Conservation (phyloP, 2,329 filamentous ascomycete genomes). For the Biscogniauxia sp. region DNA sequence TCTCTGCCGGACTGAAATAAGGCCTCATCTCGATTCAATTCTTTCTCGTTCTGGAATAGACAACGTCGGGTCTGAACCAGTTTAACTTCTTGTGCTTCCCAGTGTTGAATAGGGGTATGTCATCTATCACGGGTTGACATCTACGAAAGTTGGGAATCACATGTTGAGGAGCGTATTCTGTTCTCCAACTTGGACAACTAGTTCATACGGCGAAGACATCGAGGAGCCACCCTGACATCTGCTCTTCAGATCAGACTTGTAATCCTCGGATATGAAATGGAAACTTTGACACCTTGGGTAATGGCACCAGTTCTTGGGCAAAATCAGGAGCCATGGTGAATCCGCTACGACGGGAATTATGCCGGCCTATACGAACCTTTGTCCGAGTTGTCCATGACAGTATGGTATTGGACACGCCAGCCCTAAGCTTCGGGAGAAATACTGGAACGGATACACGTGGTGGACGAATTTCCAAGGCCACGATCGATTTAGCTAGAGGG, state of each 20-base stretch:
- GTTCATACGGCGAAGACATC: constrained; percentile 33
- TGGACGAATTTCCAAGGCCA: constrained; percentile 36
- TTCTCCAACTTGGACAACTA: constrained; percentile 39
- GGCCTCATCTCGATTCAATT: neutral
- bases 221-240: constrained; percentile 1
- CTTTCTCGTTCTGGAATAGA: constrained; percentile 8
- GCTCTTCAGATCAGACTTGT: neutral
- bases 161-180: constrained; percentile 30
- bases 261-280: constrained; percentile 1
- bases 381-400: constrained; percentile 26
- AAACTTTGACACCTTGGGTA: neutral
- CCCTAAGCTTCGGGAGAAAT: too few species aligned
- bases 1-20: constrained; percentile 19
- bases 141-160: constrained; percentile 41
- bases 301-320: neutral
- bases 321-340: constrained; percentile 9
- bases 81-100: constrained; percentile 3
- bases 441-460: too few species aligned
- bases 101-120: too few species aligned
- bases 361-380: constrained; percentile 13
- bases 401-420: too few species aligned
- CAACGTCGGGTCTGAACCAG: constrained; percentile 2
- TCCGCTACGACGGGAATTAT: constrained; percentile 7
- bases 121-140: too few species aligned
- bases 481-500: constrained; percentile 33